A percentile compares a stretch with the other conserved stretches of the same genome.
Conservation (phyloP, 2,329 filamentous ascomycete species). For the Blastomyces percursus region DNA sequence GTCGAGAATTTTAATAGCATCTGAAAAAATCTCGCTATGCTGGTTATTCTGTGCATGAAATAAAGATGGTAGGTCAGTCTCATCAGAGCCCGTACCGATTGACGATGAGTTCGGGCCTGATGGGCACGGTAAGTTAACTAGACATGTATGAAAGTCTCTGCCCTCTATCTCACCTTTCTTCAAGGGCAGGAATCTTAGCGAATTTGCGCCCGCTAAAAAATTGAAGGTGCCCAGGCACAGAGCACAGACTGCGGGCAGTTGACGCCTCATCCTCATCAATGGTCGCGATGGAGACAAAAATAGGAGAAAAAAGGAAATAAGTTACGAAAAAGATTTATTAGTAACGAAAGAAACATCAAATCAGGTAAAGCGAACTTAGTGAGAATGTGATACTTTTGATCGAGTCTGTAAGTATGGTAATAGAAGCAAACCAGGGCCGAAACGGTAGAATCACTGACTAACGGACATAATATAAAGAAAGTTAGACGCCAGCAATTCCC, state of each 20-base stretch:
- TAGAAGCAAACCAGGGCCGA: not conserved
- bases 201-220: not conserved
- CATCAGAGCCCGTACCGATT: slow-evolving; percentile 6
- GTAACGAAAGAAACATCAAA: not conserved
- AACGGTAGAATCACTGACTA: not conserved
- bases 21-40: slow-evolving; percentile 29
- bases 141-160: not conserved
- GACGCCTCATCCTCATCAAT: not conserved
- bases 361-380: not conserved
- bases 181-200: slow-evolving; percentile 10
- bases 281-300: not conserved
- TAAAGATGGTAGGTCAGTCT: slow-evolving; percentile 22
- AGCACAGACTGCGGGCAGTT: not conserved
- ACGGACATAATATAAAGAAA: not conserved
- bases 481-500: not conserved
- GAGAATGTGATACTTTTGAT: not conserved
- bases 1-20: slow-evolving; percentile 36
- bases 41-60: slow-evolving; percentile 18
- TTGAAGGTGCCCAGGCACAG: not conserved
- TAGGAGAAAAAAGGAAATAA: not conserved
- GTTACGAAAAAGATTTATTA: not conserved
- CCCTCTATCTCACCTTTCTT: slow-evolving; percentile 10
- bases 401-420: not conserved
- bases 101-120: slow-evolving; percentile 6
- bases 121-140: not conserved